Evolutionary conservation across 2,329 filamentous ascomycete species (phyloP).

Genomic region (Knufia fluminis): DNA sequence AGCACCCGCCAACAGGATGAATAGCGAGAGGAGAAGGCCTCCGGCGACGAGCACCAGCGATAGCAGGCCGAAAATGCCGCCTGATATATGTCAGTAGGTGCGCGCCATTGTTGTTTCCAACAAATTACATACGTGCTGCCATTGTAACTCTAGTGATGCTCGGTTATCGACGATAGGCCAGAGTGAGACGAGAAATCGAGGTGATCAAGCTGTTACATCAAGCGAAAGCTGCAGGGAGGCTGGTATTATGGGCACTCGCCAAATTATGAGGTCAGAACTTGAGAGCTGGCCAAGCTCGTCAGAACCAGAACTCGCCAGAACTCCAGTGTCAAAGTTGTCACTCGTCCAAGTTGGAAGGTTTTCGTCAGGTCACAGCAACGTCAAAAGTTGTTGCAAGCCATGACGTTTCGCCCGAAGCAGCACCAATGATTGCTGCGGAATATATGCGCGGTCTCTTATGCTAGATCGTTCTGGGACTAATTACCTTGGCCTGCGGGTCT

Average conservation of each 20-base stretch:
- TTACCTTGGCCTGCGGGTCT: neutral
- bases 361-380: no score
- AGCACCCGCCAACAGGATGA: slow-evolving; percentile 55
- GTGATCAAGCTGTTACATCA: neutral
- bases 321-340: neutral
- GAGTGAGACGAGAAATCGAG: neutral
- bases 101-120: neutral
- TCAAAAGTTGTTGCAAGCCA: no score
- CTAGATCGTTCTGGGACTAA: neutral
- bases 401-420: no score
- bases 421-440: neutral
- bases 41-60: slow-evolving; percentile 55
- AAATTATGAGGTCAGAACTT: slow-evolving; percentile 2
- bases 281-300: neutral
- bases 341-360: no score
- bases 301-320: neutral
- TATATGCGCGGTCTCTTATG: neutral
- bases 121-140: slow-evolving; percentile 27
- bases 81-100: slow-evolving; percentile 29
- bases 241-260: neutral
- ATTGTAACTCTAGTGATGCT: slow-evolving; percentile 10
- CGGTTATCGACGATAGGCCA: neutral
- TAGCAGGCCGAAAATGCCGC: slow-evolving; percentile 45
- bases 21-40: slow-evolving; percentile 54
- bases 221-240: neutral